Percentiles rank a stretch among this genome's conserved stretches.
Conservation (phyloP, 2,329 filamentous ascomycete species). For the Epichloe bromicola region DNA sequence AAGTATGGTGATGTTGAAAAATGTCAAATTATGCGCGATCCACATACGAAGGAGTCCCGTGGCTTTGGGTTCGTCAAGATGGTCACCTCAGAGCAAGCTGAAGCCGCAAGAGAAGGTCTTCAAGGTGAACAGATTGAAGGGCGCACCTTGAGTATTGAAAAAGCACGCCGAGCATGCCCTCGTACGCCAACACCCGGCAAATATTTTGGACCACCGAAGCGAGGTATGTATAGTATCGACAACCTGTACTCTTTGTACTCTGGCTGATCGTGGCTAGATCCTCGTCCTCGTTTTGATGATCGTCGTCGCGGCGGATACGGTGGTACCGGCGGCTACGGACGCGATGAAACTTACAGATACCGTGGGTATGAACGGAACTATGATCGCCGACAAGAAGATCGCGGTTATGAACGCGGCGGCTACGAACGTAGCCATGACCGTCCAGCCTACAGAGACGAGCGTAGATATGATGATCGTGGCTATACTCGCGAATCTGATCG, state of each 20-base stretch:
- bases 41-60: slow-evolving; percentile 95
- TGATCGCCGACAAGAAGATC: slow-evolving; percentile 34
- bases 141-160: slow-evolving; percentile 94
- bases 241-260: background rate
- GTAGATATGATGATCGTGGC: slow-evolving; percentile 32
- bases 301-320: slow-evolving; percentile 50
- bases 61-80: slow-evolving; percentile 99
- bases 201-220: slow-evolving; percentile 97
- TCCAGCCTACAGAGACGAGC: slow-evolving; percentile 20
- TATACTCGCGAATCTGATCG: slow-evolving; percentile 46
- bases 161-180: slow-evolving; percentile 87
- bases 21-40: slow-evolving; percentile 99
- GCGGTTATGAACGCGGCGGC: slow-evolving; percentile 25
- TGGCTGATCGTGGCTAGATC: slow-evolving; percentile 16
- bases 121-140: slow-evolving; percentile 94
- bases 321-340: slow-evolving; percentile 28
- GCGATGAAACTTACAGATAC: slow-evolving; percentile 47
- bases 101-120: slow-evolving; percentile 90
- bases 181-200: slow-evolving; percentile 96
- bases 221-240: slow-evolving; percentile 48
- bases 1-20: slow-evolving; percentile 99
- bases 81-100: slow-evolving; percentile 86
- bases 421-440: slow-evolving; percentile 37
- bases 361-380: slow-evolving; percentile 31
- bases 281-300: slow-evolving; percentile 40